Evolutionary conservation across 805 yeast species (phyloP).

Genomic region (Lachancea waltii): DNA sequence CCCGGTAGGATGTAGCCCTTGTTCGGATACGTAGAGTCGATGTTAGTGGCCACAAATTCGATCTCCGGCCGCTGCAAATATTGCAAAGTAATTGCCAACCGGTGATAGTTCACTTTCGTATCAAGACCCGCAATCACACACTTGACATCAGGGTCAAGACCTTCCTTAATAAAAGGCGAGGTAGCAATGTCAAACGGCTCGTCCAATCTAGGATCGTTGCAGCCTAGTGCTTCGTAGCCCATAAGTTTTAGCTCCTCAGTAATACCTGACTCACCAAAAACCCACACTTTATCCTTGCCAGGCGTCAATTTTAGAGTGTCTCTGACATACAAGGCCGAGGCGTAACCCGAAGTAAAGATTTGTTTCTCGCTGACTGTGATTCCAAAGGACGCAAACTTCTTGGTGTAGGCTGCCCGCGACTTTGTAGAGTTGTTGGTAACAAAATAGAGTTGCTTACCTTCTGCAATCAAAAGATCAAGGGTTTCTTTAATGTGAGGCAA

Average conservation of each 20-base stretch:
- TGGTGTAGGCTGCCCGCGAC: conserved; percentile 68
- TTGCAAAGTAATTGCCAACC: conserved; percentile 74
- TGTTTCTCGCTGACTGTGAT: conserved; percentile 47
- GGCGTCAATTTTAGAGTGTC: conserved; percentile 70
- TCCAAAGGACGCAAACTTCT: conserved; percentile 61
- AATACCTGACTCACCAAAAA: conserved; percentile 84
- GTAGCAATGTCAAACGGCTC: conserved; percentile 51
- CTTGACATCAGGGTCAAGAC: conserved; percentile 68
- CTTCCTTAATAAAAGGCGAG: conserved; percentile 39
- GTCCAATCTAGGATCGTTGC: conserved; percentile 58
- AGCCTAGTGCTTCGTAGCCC: conserved; percentile 79
- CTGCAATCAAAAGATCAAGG: conserved; percentile 44
- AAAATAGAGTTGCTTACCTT: conserved; percentile 67
- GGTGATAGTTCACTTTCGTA: conserved; percentile 68
- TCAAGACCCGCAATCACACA: conserved; percentile 90
- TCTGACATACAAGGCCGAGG: conserved; percentile 79
- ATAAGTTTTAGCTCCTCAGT: conserved; percentile 66
- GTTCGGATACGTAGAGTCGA: conserved; percentile 90
- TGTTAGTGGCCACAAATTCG: conserved; percentile 85
- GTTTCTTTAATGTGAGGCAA: conserved; percentile 79
- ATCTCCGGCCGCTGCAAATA: conserved; percentile 58
- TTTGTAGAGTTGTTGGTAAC: conserved; percentile 96
- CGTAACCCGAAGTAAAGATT: conserved; percentile 87
- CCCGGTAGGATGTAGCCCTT: conserved; percentile 86
- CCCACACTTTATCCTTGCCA: conserved; percentile 71